Evolutionary conservation across 2,329 filamentous ascomycete genomes (phyloP), one percentile per base, ranked within the genome.

Genomic region (Calonectria ilicicola): DNA sequence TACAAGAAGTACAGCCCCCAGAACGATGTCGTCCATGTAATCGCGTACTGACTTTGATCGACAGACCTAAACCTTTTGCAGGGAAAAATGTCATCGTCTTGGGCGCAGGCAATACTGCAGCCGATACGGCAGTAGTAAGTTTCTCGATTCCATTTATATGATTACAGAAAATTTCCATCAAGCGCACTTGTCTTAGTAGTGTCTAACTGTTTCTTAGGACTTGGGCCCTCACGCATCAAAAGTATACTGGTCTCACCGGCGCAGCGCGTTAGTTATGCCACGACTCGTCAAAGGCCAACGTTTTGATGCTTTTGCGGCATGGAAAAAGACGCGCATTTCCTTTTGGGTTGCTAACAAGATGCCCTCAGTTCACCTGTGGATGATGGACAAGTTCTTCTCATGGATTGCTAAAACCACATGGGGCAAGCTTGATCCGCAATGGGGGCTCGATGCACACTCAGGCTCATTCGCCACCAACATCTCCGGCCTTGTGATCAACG

Each of bases 61-160:
- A 8, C 19, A 80, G 77, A 4, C 64, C 75, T 1, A 67, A 74
- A n/a, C 65, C 72, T 7, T 78, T 74, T 42, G 53, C 68, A 6
- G 76, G 69, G 5, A 76, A 78, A 58, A 80, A 71, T 10, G 77
- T 80, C 2, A 42, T 81, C 5, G 74, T 81, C 7, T 64, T 81
- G 5, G 80, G 80, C 7, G 75, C 80, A 49, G 80, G 80, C 3
- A 81, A 80, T 49, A 79, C 80, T 1, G 77, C 78, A 4, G 72
- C 68, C 29, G 80, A 81, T 40, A 76, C 74, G 15, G 77, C 75
- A 1, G 73, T 76, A 4, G 78, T 79, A 69, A 10, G 76, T 49
- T 27, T n/a, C n/a, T n/a, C 21, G 0, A 17, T 4, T 35, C 8
- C 12, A 15, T 38, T 9, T 17, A 15, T 27, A 12, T 1, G 21